Evolutionary conservation across 371 early-diverging fungal species (phyloP), one percentile per base, ranked within the genome.

Genomic region (Mortierella sp.): DNA sequence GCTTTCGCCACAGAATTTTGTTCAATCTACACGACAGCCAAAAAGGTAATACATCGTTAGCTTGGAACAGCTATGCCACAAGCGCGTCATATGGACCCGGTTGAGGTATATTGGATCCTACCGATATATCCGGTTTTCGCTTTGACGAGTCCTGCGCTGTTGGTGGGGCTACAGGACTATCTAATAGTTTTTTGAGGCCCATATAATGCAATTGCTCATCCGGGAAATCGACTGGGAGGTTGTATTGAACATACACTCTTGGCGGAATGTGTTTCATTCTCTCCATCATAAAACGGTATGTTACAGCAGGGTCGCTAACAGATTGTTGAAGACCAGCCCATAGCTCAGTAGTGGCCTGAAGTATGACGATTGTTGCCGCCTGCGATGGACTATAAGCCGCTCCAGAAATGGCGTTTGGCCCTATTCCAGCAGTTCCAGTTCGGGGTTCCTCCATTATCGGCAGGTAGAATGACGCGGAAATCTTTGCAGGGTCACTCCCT

Each of bases 281-380:
- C 3, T 81, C 83, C 73, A 76, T 73, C 77, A 81, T 75, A 26
- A 63, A 62, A 8, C 77, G 72, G 52, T 81, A 81, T 0, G 73
- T 72, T 3, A 64, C 51, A 0, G 83, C 72, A 28, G 76, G 57
- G 22, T 81, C 83, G 24, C 62, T 72, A n/a, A 76, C 63, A 3
- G 77, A 68, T 12, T 65, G 77, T 10, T 73, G 64, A 10, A 81
- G 69, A 24, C 73, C 70, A 26, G 59, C 47, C 76, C 77, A 81
- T 9, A 81, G 70, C 10, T 73, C 77, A 4, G 30, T 30, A 5
- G 70, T 73, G 10, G 71, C 77, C 18, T 76, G 66, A 4, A 81
- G 64, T 32, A 81, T 76, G n/a, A 81, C 77, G 63, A 81, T 64
- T 12, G 83, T 81, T 24, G 77, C 70, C 2, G 73, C 73, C 18